Base-by-base conservation (phyloP, 176 grass and related monocot genomes). In the Dendrocalamus sinicus region DNA sequence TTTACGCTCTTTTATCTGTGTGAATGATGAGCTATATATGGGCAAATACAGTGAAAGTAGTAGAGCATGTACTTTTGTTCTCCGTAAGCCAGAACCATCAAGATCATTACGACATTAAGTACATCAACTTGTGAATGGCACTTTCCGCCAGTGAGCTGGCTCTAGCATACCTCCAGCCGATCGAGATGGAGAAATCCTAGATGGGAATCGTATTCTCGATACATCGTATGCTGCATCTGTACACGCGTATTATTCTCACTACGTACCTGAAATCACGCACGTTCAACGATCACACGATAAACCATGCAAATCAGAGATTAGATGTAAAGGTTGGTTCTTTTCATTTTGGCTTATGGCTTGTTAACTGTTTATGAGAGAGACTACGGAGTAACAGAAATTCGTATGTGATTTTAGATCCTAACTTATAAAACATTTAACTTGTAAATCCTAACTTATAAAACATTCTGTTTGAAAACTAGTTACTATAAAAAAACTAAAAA, bases 121-220 rank as follows among this genome's bases (percentile, higher is more conserved):
- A 28, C 19, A 65, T 20, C 78, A 67, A 74, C 53, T 85, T 85
- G 70, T 81, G 69, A 77, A 71, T 77, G 63, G 30, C 24, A 43
- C 81, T 79, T 90, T 86, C 72, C 78, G 65, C 65, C 66, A 16
- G 20, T 81, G 71, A 89, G 53, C 63, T 89, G 88, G 72, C 53
- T 32, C 68, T 23, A 22, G 52, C 16, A 20, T 63, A 63, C 59
- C 54, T 30, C 15, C 62, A 51, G 63, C 83, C 5, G 57, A 83
- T 83, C 22, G 66, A 43, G 67, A 70, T 7, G 50, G 67, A 52
- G 16, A 81, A 14, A 51, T 51, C 4, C 48, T 0, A 51, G 48
- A 51, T 5, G 48, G 13, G 13, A 51, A 51, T 15, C 48, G 12
- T 46, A 12, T 50, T 14, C 13, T 51, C 22, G 14, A 57, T 20